These are phyloP conservation scores for Crithidia expoeki DNA, from an alignment of 208 protist genomes.

Conservation along the genomic window DNA sequence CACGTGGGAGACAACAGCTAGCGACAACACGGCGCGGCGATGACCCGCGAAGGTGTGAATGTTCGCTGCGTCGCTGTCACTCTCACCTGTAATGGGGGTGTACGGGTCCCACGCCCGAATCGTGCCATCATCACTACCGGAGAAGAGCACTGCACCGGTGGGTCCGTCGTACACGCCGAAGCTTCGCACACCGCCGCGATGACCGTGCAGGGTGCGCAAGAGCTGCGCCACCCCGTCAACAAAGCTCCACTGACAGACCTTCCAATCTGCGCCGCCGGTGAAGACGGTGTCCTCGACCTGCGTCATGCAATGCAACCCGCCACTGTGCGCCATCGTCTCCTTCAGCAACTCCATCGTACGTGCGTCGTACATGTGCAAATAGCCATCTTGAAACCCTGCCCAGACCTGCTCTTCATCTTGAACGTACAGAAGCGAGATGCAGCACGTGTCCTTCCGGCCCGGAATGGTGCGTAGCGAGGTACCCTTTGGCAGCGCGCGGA, in stretches of 20 bases:
- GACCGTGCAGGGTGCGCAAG: constrained; percentile 63
- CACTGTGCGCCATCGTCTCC: constrained; percentile 39
- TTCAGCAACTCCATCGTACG: constrained; percentile 41
- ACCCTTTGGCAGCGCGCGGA: constrained; percentile 71
- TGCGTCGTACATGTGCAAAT: constrained; percentile 74
- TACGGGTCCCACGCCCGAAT: constrained; percentile 86
- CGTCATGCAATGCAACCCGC: constrained; percentile 36
- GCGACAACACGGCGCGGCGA: constrained; percentile 45
- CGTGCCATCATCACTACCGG: constrained; percentile 79
- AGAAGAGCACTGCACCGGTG: constrained; percentile 77
- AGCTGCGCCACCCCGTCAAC: constrained; percentile 23
- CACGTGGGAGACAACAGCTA: constrained; percentile 53
- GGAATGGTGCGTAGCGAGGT: constrained; percentile 54
- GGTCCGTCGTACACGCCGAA: constrained; percentile 54
- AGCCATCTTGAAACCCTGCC: constrained; percentile 82
- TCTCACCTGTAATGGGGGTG: constrained; percentile 2
- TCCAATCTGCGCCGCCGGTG: constrained; percentile 79
- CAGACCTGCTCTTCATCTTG: constrained; percentile 53
- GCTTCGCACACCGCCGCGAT: constrained; percentile 68
- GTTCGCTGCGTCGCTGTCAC: constrained; percentile 29
- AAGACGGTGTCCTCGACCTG: constrained; percentile 70
- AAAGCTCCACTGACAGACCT: constrained; percentile 69
- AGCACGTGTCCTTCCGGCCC: constrained; percentile 55
- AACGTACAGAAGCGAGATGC: constrained; percentile 67
- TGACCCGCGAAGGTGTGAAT: constrained; percentile 71